These are phyloP conservation scores for Elymus sibiricus DNA, from an alignment of 176 grass and related monocot species.

Conservation along the genomic window DNA sequence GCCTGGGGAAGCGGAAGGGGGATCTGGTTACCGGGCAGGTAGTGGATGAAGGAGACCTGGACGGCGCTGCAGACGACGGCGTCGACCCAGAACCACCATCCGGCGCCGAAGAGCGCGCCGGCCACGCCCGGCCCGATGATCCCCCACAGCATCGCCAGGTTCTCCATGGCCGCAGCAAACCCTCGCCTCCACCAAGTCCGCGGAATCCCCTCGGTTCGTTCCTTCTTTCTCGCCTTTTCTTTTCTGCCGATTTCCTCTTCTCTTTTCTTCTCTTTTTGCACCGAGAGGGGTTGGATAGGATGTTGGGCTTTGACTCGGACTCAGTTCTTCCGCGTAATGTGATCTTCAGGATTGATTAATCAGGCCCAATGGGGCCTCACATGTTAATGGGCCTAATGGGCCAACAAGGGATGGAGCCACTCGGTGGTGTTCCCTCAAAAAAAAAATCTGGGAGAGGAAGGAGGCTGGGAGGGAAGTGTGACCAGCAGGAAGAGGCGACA, in stretches of 20 bases:
- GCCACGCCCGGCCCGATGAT: constrained; percentile 81
- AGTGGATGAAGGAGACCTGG: constrained; percentile 85
- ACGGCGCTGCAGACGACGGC: constrained; percentile 89
- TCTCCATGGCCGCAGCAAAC: constrained; percentile 48
- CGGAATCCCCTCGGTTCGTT: not conserved
- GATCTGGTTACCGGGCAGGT: constrained; percentile 75
- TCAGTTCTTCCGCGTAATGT: not conserved
- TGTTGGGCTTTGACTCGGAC: not conserved
- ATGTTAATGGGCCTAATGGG: not conserved
- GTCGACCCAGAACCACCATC: constrained; percentile 99
- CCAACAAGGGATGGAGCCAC: not conserved
- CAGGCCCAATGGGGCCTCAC: fast-evolving
- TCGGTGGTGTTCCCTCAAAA: not conserved
- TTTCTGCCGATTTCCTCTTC: not conserved
- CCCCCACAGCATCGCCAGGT: constrained; percentile 68
- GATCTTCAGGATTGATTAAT: not conserved
- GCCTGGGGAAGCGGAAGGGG: not conserved
- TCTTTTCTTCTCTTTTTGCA: not conserved
- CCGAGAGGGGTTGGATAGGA: not conserved
- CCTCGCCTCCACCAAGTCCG: constrained; percentile 26
- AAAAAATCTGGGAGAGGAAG: not conserved
- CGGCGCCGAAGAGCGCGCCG: constrained; percentile 87
- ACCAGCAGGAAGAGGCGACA: not conserved
- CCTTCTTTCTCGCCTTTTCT: not conserved
- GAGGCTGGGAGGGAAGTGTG: not conserved